Evolutionary conservation across 306 rosid species (phyloP).

Genomic region (Vicia villosa): DNA sequence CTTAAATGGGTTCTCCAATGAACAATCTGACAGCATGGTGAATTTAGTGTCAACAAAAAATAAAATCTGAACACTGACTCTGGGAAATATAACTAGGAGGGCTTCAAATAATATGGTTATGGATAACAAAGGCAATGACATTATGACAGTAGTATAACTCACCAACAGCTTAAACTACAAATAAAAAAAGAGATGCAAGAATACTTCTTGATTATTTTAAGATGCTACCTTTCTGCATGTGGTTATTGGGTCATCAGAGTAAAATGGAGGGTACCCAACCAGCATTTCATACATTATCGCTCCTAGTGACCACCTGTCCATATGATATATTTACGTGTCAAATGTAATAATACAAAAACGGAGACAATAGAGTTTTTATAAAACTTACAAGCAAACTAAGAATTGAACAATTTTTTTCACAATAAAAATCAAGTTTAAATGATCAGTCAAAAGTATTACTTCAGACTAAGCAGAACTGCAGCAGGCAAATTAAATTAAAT

Average conservation of each 20-base stretch:
- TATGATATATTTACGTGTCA: conserved; percentile 27
- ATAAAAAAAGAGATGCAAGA: conserved; percentile 25
- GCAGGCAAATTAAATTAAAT: conserved; percentile 19
- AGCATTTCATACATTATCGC: conserved; percentile 99
- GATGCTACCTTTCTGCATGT: conserved; percentile 90
- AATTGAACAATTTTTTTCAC: conserved; percentile 5
- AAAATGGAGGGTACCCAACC: conserved; percentile 97
- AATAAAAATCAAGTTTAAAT: conserved; percentile 19
- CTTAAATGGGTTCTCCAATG: conserved; percentile 91
- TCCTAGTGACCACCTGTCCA: conserved; percentile 95
- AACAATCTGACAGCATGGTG: conserved; percentile 73
- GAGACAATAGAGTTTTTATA: conserved; percentile 14
- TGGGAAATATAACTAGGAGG: conserved; percentile 16
- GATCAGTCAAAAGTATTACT: neutral
- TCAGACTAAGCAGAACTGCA: conserved; percentile 22
- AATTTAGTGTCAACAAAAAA: conserved; percentile 39
- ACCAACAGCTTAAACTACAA: conserved; percentile 26
- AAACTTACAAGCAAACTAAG: conserved; percentile 23
- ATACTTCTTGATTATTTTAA: neutral
- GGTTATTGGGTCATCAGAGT: conserved; percentile 88
- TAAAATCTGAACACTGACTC: conserved; percentile 28
- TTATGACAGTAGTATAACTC: conserved; percentile 13
- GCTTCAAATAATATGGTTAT: conserved; percentile 15
- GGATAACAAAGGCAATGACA: conserved; percentile 12
- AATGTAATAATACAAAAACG: conserved; percentile 28